Evolutionary conservation across 352 stramenopile genomes (phyloP).

Genomic region (Phytophthora ohioensis): DNA sequence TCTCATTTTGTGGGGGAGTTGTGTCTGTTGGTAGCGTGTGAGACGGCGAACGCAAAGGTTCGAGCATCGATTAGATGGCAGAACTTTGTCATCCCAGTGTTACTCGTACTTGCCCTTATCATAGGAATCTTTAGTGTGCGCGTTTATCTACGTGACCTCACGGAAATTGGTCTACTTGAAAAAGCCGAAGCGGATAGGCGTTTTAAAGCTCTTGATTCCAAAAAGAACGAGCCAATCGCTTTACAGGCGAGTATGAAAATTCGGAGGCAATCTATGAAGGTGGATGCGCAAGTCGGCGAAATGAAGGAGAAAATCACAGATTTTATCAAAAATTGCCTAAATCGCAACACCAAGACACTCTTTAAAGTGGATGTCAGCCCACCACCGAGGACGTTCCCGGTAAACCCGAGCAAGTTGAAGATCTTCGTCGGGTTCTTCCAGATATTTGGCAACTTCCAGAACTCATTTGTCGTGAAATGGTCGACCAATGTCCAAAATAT

Average conservation of each 20-base stretch:
- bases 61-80: slow-evolving; percentile 67
- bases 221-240: slow-evolving; percentile 32
- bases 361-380: slow-evolving; percentile 72
- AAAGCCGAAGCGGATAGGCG: slow-evolving; percentile 72
- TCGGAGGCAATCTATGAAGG: slow-evolving; percentile 23
- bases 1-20: background rate
- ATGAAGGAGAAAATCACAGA: slow-evolving; percentile 42
- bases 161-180: slow-evolving; percentile 64
- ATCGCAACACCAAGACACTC: slow-evolving; percentile 45
- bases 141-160: slow-evolving; percentile 66
- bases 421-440: slow-evolving; percentile 87
- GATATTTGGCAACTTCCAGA: slow-evolving; percentile 83
- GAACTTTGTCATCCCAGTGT: slow-evolving; percentile 76
- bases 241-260: slow-evolving; percentile 37
- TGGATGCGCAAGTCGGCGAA: slow-evolving; percentile 38
- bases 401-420: slow-evolving; percentile 80
- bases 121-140: slow-evolving; percentile 48
- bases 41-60: slow-evolving; percentile 58
- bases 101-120: slow-evolving; percentile 50
- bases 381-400: slow-evolving; percentile 49
- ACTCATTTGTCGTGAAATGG: slow-evolving; percentile 76
- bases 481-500: slow-evolving; percentile 59
- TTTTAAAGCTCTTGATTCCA: slow-evolving; percentile 39
- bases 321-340: slow-evolving; percentile 20
- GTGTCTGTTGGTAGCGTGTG: slow-evolving; percentile 46